A percentile compares a stretch with the other conserved stretches of the same genome.
Conservation (phyloP, 2,329 filamentous ascomycete genomes). For the Tolypocladium ophioglossoides region DNA sequence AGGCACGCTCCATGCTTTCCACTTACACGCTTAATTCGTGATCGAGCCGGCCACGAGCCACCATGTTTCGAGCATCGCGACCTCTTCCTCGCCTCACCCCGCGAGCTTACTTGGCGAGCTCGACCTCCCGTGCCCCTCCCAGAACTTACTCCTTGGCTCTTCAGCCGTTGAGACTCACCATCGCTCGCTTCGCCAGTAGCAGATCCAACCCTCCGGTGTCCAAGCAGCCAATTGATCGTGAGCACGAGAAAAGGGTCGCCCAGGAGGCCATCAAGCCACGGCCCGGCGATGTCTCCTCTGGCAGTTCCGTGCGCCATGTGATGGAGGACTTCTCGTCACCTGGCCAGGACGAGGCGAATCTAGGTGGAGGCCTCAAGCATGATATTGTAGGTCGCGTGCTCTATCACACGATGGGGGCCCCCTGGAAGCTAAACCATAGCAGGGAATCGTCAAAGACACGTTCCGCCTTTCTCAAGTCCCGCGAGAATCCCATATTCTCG, state of each 20-base stretch:
- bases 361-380: slow-evolving; percentile 26
- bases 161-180: neutral
- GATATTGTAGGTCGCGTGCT: slow-evolving; percentile 42
- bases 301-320: slow-evolving; percentile 43
- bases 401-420: neutral
- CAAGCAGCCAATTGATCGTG: slow-evolving; percentile 32
- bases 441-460: slow-evolving; percentile 59
- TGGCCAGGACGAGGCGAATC: slow-evolving; percentile 14
- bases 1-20: neutral
- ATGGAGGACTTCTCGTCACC: slow-evolving; percentile 25
- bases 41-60: neutral
- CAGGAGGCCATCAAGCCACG: slow-evolving; percentile 45
- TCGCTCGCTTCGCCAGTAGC: slow-evolving; percentile 13
- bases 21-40: neutral
- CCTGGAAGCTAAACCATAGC: slow-evolving; percentile 1
- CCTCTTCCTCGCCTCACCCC: slow-evolving; percentile 12
- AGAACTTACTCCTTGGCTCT: slow-evolving; percentile 1
- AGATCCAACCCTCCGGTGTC: slow-evolving; percentile 13
- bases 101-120: slow-evolving; percentile 2
- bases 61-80: slow-evolving; percentile 20
- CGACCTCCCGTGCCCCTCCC: neutral
- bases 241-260: slow-evolving; percentile 44
- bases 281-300: slow-evolving; percentile 49
- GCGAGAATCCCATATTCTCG: slow-evolving; percentile 55
- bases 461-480: slow-evolving; percentile 57